Base-by-base conservation (phyloP, 805 yeast genomes). In the Hanseniaspora valbyensis region DNA sequence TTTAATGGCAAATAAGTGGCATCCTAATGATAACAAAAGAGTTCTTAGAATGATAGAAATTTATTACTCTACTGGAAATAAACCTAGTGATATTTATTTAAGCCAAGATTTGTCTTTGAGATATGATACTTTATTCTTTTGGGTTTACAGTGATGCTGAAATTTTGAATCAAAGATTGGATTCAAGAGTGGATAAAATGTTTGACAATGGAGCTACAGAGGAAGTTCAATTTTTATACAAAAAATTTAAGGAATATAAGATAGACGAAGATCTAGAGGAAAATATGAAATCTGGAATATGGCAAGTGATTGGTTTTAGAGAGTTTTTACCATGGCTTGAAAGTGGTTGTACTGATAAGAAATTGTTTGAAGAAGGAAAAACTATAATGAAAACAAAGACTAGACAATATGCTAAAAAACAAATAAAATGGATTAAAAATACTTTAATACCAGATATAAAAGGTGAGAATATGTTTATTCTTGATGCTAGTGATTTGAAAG, bases 291-390 rank as follows among this genome's bases (percentile, higher is more conserved):
- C 74, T 52, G 97, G 97, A 2, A 74, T 90, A 0, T 88, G 88
- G 88, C 97, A 92, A 66, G 95, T 85, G 1, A 85, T 90, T 59
- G 97, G 97, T 1, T 92, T 85, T 65, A 85, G 86, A 61, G 95
- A 87, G 59, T 87, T 87, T 60, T 60, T 85, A 33, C 90, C 94
- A 1, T 86, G 83, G 83, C 57, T 78, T 22, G 55, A 58, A 29
- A 39, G 61, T 7, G 62, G 58, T 0, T 52, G 55, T 0, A 55
- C 54, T 5, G 57, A 58, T 4, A 53, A 58, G 4, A 38, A 21
- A 5, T 44, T 56, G 14, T 72, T 74, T 48, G 61, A 61, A 3
- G 68, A 66, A 3, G 78, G 90, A 9, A 67, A 81, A 2, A 82
- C 77, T 12, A 70, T 77, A 30, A 92, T 92, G 97, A 89, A 90